Conservation (phyloP, 768 basidiomycete genomes). For the Rhizopogon vesiculosus region DNA sequence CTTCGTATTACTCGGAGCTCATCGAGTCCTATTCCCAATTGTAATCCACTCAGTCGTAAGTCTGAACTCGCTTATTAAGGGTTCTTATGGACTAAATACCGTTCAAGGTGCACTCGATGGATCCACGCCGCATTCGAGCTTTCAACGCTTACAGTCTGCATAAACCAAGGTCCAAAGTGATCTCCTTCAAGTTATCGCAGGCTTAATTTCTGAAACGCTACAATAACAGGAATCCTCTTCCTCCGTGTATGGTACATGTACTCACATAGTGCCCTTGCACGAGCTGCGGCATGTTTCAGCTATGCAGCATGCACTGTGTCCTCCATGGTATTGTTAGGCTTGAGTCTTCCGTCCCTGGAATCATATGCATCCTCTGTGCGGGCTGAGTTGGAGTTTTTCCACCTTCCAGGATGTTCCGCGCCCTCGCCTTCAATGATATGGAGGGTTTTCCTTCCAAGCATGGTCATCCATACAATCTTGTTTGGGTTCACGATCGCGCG, state of each 20-base stretch:
- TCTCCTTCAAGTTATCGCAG: background rate
- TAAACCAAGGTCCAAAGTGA: constrained; percentile 4
- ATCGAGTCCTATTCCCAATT: background rate
- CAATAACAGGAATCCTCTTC: constrained; percentile 3
- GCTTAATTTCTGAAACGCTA: background rate
- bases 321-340: background rate
- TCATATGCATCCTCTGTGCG: background rate
- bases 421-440: constrained; percentile 3
- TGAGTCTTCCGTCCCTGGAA: background rate
- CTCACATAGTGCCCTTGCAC: background rate
- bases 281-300: constrained; percentile 1
- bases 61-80: background rate
- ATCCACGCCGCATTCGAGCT: constrained; percentile 1
- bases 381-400: background rate
- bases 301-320: constrained; percentile 1
- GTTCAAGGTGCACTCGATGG: constrained; percentile 1
- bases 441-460: constrained; percentile 2
- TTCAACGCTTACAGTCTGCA: constrained; percentile 1
- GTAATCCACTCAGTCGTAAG: background rate
- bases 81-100: background rate
- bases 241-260: constrained; percentile 11
- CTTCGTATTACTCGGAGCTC: background rate
- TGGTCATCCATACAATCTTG: constrained; percentile 2
- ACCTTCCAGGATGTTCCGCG: constrained; percentile 2
- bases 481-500: constrained; percentile 4